Base-by-base conservation (phyloP, 257 asterid species). In the Gentiana macrophylla region DNA sequence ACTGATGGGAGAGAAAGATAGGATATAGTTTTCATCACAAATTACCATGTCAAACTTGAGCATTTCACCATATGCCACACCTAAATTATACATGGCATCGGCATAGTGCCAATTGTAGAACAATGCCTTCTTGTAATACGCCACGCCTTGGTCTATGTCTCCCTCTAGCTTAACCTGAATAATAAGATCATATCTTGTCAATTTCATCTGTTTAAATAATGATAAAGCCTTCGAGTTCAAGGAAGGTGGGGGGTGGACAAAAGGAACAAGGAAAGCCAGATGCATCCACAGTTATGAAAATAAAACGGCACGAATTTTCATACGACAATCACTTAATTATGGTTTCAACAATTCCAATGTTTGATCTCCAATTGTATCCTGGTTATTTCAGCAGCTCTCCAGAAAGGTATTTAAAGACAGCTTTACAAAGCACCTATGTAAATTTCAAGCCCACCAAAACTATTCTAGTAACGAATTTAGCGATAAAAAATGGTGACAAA, bases 21-120 rank as follows among this genome's bases (percentile, higher is more conserved):
- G 35, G 46, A 32, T 48, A 52, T 56, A 34, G 4, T 2, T 4
- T 5, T 10, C 35, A 53, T 47, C 56, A 37, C 13, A 35, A 50
- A 56, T 57, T 54, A 92, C 99, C 99, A 83, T 92, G 80, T 92
- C 99, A 79, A 92, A 88, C 72, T 83, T 82, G 76, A 92, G 88
- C 97, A 88, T 89, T 82, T 92, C 99, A 77, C 97, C 97, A 80
- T 92, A 92, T 48, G 99, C 99, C 71, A 92, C 99, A 6, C 99
- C 99, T 62, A 92, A 84, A 76, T 92, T 92, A 77, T 92, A 92
- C 99, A 92, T 85, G 63, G 99, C 99, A 80, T 92, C 99, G 63
- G 99, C 97, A 66, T 92, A 92, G 67, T 88, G 99, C 97, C 97
- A 92, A 65, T 92, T 92, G 69, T 88, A 92, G 73, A 68, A 83